phyloP scores from a whole-genome alignment of 2,329 filamentous ascomycete species.

The Furcasterigmium furcatum region DNA sequence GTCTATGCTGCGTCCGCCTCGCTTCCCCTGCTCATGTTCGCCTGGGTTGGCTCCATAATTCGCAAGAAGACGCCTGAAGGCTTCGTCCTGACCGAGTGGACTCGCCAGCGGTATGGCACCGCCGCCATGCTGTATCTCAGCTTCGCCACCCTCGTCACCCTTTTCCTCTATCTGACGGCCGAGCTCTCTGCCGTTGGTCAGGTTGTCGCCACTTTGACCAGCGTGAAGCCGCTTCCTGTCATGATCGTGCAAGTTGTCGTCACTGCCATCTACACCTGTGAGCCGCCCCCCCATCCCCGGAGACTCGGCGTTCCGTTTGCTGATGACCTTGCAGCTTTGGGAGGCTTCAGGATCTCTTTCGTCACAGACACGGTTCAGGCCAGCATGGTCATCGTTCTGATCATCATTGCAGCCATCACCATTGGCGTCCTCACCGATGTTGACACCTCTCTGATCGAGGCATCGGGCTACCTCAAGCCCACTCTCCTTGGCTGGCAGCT shows the following conservation, averaged over 20 bases:
- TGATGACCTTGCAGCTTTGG: conserved; percentile 53
- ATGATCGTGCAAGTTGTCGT: conserved; percentile 75
- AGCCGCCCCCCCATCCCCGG: conserved; percentile 14
- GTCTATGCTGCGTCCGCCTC: conserved; percentile 73
- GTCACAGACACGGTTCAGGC: conserved; percentile 81
- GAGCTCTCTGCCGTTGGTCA: conserved; percentile 80
- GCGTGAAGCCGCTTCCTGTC: conserved; percentile 68
- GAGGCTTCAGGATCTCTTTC: conserved; percentile 82
- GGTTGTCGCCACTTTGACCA: conserved; percentile 71
- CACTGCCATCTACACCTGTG: conserved; percentile 82
- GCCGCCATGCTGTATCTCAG: conserved; percentile 71
- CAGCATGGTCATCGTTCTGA: conserved; percentile 70
- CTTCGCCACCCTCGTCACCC: conserved; percentile 72
- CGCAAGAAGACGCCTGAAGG: conserved; percentile 77
- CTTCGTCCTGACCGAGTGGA: conserved; percentile 84
- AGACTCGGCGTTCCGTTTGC: neutral
- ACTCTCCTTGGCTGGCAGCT: conserved; percentile 80
- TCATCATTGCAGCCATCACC: conserved; percentile 74
- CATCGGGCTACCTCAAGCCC: conserved; percentile 65
- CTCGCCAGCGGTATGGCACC: conserved; percentile 71
- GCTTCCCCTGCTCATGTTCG: conserved; percentile 72
- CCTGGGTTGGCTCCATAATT: conserved; percentile 72
- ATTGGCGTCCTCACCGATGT: conserved; percentile 74
- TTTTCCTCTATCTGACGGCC: conserved; percentile 85
- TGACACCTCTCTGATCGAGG: conserved; percentile 62